These are phyloP conservation scores for Sclerotiophoma versabilis DNA, from an alignment of 2,329 filamentous ascomycete species.

Conservation along the genomic window DNA sequence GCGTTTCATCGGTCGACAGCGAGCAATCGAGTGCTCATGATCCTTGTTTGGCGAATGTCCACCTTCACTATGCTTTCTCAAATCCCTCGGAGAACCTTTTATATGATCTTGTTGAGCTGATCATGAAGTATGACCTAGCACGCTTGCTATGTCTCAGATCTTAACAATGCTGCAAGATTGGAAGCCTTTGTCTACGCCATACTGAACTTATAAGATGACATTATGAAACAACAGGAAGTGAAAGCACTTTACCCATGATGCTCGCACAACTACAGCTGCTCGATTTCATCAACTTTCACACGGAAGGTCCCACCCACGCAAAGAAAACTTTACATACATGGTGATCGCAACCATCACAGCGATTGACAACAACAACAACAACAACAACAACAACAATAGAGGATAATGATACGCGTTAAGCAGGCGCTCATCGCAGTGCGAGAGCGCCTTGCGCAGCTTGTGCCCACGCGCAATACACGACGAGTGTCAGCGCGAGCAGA, in stretches of 20 bases:
- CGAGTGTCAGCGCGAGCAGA: not conserved
- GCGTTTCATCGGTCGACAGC: not conserved
- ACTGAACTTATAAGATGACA: not conserved
- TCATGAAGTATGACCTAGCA: no score
- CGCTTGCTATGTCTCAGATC: not conserved
- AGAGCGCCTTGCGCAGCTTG: not conserved
- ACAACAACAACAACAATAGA: not conserved
- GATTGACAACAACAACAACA: no score
- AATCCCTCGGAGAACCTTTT: no score
- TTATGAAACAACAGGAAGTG: not conserved
- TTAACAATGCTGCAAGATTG: not conserved
- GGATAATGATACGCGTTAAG: not conserved
- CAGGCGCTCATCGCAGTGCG: not conserved
- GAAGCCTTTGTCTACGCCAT: no score
- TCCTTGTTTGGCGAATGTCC: not conserved
- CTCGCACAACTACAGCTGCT: not conserved
- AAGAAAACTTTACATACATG: not conserved
- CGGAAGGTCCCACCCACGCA: not conserved
- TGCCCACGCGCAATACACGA: not conserved
- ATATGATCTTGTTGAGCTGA: no score
- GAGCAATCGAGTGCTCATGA: not conserved
- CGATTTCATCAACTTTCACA: not conserved
- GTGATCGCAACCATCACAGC: no score
- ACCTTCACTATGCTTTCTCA: not conserved
- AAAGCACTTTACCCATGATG: not conserved